Base-by-base conservation (phyloP, 2,329 filamentous ascomycete genomes). In the Arthrobotrys megalospora region DNA sequence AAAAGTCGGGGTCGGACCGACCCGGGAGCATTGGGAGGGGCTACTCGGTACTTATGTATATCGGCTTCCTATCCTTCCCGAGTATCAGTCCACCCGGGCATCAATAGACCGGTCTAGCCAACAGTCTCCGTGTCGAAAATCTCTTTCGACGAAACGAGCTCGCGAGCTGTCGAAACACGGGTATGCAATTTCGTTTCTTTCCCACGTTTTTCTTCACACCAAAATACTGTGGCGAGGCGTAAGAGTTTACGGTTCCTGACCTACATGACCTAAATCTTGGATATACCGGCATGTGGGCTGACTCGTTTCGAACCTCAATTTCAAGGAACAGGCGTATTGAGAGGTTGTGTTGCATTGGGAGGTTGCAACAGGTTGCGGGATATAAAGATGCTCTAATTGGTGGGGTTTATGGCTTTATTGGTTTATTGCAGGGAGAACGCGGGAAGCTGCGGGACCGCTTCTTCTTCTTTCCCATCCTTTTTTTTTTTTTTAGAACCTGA, bases 51-150 rank as follows among this genome's bases (percentile, higher is more conserved):
- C 55, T 60, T 60, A 60, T 24, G 19, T 60, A 43, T n/a, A 60
- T 43, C 55, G 55, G 55, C 55, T 60, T 60, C 55, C 55, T 60
- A 60, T 60, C 55, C 55, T 43, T 60, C 55, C 55, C 55, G 55
- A 60, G 19, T 60, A 60, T 60, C 55, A 60, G 55, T n/a, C 55
- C 55, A 60, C 55, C 55, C 55, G 55, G 19, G 36, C 55, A 43
- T 14, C 12, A 16, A 60, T 60, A 28, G 55, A 60, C 34, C 36
- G 55, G n/a, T 60, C 55, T 60, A 28, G 55, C 36, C 55, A 60
- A 16, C 34, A 14, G 10, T 16, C 19, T 8, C 19, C 16, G 14
- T 60, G 24, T 43, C 53, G 16, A 58, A 58, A 58, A 58, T 41
- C 34, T 43, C 14, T 34, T 19, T 16, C 16, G 34, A 38, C 16